Evolutionary conservation across 805 yeast species (phyloP), one percentile per base, ranked within the genome.

Genomic region (Komagataella ulmi): DNA sequence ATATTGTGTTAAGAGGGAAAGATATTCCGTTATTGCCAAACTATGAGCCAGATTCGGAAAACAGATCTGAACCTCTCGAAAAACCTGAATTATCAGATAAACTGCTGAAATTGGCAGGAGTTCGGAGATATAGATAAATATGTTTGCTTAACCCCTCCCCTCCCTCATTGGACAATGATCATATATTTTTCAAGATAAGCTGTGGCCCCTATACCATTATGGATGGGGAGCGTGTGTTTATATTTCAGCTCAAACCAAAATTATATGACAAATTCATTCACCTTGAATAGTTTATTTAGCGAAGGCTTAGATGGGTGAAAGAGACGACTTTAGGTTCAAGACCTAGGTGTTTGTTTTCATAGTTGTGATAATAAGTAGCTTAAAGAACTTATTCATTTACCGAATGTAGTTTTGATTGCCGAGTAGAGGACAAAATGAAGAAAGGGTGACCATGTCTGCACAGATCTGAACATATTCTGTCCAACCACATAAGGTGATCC

Each of bases 251-350:
- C 14, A 30, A 10, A 12, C 14, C 14, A 1, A 3, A 30, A 30
- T 30, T 30, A 30, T 30, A 5, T 12, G 14, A 30, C 1, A 4
- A 30, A 10, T 30, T 12, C 12, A 7, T 30, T 30, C 40, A 30
- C 40, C 40, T 10, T 30, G 40, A 30, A 30, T 30, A 30, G 14
- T 10, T 30, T 10, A 30, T 30, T 30, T 30, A 30, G 40, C 40
- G 40, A 30, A 30, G 40, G 40, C 40, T 30, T 30, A 30, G n/a
- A 30, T 30, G 23, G 6, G 23, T 21, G 6, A 21, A 73, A 73
- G 58, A 66, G 89, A 23, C 65, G 85, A 84, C 56, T 64, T 61
- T 54, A 53, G 62, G 53, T 65, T 61, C 59, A 30, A 10, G 5
- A n/a, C 40, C 14, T 30, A 30, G n/a, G 1, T 30, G 14, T 30